phyloP scores from a whole-genome alignment of 768 basidiomycete species.

The Boletus speciosus region DNA sequence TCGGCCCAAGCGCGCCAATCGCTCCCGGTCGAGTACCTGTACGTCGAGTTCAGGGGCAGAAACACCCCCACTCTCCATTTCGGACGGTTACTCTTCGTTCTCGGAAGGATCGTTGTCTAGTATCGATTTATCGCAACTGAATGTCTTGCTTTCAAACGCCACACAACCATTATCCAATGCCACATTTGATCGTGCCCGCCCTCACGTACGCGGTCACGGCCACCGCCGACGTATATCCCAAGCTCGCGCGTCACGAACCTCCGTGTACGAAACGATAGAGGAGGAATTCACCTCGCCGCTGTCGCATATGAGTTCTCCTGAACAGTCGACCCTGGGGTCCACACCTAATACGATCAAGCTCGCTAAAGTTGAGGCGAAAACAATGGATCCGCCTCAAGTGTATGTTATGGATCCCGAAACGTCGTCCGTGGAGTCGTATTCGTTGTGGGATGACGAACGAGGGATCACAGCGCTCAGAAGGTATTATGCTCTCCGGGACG shows the following conservation, averaged over 20 bases:
- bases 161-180: conserved; percentile 48
- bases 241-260: conserved; percentile 57
- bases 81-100: conserved; percentile 61
- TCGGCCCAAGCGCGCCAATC: conserved; percentile 47
- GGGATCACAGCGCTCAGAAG: conserved; percentile 61
- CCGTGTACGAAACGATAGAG: conserved; percentile 77
- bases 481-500: conserved; percentile 66
- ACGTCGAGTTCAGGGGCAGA: conserved; percentile 65
- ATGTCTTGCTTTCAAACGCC: conserved; percentile 50
- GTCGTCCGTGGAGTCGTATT: conserved; percentile 42
- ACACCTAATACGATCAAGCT: conserved; percentile 31
- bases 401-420: conserved; percentile 58
- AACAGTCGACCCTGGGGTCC: conserved; percentile 9
- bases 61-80: conserved; percentile 67
- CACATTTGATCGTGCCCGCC: conserved; percentile 36
- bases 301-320: conserved; percentile 28
- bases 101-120: conserved; percentile 76
- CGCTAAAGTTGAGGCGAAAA: conserved; percentile 10
- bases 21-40: conserved; percentile 67
- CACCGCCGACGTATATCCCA: conserved; percentile 71
- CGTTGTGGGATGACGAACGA: conserved; percentile 65
- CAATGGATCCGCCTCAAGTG: conserved; percentile 38
- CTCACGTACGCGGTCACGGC: conserved; percentile 56
- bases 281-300: conserved; percentile 52
- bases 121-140: conserved; percentile 66